Evolutionary conservation across 257 asterid species (phyloP), one percentile per base, ranked within the genome.

Genomic region (Solanum paucissectum): DNA sequence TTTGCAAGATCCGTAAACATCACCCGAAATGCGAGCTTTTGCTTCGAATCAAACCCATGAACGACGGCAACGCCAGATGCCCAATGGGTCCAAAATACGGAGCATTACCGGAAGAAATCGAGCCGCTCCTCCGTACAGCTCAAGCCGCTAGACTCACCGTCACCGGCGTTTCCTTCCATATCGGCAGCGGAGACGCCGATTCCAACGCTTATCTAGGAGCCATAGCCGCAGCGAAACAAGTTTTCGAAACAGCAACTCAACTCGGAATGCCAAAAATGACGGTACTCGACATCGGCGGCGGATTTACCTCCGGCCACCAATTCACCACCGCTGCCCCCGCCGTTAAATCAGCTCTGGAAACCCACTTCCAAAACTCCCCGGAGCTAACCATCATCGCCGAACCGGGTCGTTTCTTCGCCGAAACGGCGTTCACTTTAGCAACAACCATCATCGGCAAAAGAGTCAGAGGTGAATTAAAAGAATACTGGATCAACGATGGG

Each of bases 401-500:
- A 71, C 89, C 89, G 62, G 89, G 89, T 2, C 87, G 89, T 18
- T 87, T 77, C 44, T 87, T 87, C 10, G 89, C 89, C 1, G 86
- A 87, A 33, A 60, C 81, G 5, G 69, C 82, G 18, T 87, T 87
- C 68, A 79, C 89, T 2, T 20, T 87, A 14, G 89, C 81, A 1
- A 64, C 89, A 16, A 87, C 85, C 5, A 23, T 87, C 7, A 87
- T 87, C 25, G 89, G 89, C 9, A 87, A 87, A 84, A 68, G 89
- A 44, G 86, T 87, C 46, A 79, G 89, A 46, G 71, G 89, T 7
- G 89, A 42, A 16, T 27, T 87, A 23, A 44, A 66, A 18, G 86
- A 87, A 49, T 87, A 87, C 37, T 87, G 89, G 89, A 77, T 87
- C 6, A 87, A 87, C 49, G 89, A 87, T 9, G 89, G 89, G 7